phyloP scores from a whole-genome alignment of 495 filamentous ascomycete genomes.

The Lichenothelia convexa region DNA sequence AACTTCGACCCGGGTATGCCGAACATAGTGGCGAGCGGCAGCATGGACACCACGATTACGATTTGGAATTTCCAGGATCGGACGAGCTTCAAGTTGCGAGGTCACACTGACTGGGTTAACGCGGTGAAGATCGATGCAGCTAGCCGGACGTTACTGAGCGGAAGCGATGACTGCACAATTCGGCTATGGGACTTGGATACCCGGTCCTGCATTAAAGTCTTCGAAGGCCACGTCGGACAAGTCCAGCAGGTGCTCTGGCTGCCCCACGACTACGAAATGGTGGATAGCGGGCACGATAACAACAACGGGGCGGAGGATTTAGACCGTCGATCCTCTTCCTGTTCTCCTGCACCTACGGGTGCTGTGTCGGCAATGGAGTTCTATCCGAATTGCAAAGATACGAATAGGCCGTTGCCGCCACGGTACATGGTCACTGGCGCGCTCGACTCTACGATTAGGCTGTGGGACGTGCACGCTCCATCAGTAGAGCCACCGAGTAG shows the following conservation, averaged over 20 bases:
- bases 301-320: conserved; percentile 38
- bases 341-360: too few species aligned
- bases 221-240: conserved; percentile 86
- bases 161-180: conserved; percentile 81
- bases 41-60: conserved; percentile 74
- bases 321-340: conserved; percentile 1
- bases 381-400: too few species aligned
- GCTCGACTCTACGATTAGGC: conserved; percentile 74
- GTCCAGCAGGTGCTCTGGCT: conserved; percentile 78
- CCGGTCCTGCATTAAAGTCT: conserved; percentile 54
- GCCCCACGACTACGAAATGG: conserved; percentile 74
- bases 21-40: conserved; percentile 53
- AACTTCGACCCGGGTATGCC: conserved; percentile 61
- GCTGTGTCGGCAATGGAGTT: too few species aligned
- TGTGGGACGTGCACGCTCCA: conserved; percentile 84
- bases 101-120: conserved; percentile 91
- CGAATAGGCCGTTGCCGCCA: conserved; percentile 49
- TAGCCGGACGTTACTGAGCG: conserved; percentile 75
- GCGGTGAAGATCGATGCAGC: conserved; percentile 63
- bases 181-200: conserved; percentile 90
- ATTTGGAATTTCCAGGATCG: conserved; percentile 86
- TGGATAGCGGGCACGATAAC: conserved; percentile 34
- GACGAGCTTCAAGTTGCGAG: conserved; percentile 55
- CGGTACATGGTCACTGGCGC: conserved; percentile 84
- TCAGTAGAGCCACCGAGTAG: conserved; percentile 40